These are phyloP conservation scores for Flaveria floridana DNA, from an alignment of 140 eudicot species.

Conservation along the genomic window DNA sequence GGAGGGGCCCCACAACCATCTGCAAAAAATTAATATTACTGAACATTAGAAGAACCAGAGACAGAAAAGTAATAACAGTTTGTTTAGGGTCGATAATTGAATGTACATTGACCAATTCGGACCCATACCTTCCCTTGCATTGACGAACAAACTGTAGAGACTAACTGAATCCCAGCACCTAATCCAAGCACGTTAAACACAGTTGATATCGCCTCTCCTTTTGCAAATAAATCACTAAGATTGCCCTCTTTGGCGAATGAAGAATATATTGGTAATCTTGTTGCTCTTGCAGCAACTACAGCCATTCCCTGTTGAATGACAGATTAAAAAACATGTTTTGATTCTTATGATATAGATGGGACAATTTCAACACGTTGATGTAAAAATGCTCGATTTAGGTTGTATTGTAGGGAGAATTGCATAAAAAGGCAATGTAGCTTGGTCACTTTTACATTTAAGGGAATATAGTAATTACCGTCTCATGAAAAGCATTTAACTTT, in stretches of 20 bases:
- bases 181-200: constrained; percentile 87
- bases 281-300: constrained; percentile 98
- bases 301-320: constrained; percentile 81
- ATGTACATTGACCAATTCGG: not conserved
- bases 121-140: constrained; percentile 82
- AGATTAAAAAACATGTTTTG: not conserved
- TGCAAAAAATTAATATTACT: constrained; percentile 34
- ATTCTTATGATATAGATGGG: not conserved
- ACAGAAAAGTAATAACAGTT: not conserved
- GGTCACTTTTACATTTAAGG: not conserved
- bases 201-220: constrained; percentile 98
- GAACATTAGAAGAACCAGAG: constrained; percentile 10
- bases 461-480: not conserved
- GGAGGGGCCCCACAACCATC: constrained; percentile 84
- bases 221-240: constrained; percentile 95
- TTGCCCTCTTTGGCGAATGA: constrained; percentile 99
- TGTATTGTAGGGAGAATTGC: not conserved
- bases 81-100: constrained; percentile 5
- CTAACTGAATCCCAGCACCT: constrained; percentile 87
- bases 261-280: constrained; percentile 93
- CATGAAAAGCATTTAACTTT: not conserved
- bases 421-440: not conserved
- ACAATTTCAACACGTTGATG: not conserved
- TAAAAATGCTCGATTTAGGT: not conserved
- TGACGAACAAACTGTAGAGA: constrained; percentile 90